These are phyloP conservation scores for Notholithocarpus densiflorus DNA, from an alignment of 306 rosid genomes.

Conservation along the genomic window DNA sequence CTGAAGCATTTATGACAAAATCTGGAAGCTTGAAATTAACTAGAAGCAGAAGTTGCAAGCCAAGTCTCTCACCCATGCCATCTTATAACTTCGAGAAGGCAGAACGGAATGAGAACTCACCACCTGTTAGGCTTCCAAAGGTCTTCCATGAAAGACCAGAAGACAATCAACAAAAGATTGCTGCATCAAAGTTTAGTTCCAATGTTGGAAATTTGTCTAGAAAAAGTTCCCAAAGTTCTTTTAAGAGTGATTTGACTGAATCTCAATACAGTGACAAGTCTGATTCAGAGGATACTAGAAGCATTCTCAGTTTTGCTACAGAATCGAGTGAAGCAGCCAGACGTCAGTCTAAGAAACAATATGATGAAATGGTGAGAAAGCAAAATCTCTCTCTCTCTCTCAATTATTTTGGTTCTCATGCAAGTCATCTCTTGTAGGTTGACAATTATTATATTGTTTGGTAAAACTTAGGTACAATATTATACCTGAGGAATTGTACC, in stretches of 20 bases:
- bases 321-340: conserved; percentile 32
- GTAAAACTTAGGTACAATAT: no score
- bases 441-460: no score
- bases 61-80: conserved; percentile 28
- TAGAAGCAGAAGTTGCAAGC: conserved; percentile 52
- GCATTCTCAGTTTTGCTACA: conserved; percentile 51
- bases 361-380: conserved; percentile 36
- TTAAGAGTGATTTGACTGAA: conserved; percentile 18
- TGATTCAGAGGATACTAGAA: conserved; percentile 58
- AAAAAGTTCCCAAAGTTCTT: conserved; percentile 27
- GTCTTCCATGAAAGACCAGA: conserved; percentile 23
- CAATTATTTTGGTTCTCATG: neutral
- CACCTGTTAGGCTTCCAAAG: conserved; percentile 19
- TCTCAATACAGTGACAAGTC: conserved; percentile 36
- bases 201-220: conserved; percentile 29
- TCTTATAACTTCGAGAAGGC: conserved; percentile 33
- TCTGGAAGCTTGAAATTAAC: conserved; percentile 22
- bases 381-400: neutral
- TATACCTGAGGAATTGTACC: no score
- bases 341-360: conserved; percentile 26
- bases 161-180: conserved; percentile 15
- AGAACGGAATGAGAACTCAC: conserved; percentile 25
- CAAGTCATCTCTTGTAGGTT: neutral
- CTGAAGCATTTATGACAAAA: conserved; percentile 20
- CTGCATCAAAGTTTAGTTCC: conserved; percentile 24